A percentile compares a stretch with the other conserved stretches of the same genome.
Conservation (phyloP, 441 rosid species). For the Sinapis alba region DNA sequence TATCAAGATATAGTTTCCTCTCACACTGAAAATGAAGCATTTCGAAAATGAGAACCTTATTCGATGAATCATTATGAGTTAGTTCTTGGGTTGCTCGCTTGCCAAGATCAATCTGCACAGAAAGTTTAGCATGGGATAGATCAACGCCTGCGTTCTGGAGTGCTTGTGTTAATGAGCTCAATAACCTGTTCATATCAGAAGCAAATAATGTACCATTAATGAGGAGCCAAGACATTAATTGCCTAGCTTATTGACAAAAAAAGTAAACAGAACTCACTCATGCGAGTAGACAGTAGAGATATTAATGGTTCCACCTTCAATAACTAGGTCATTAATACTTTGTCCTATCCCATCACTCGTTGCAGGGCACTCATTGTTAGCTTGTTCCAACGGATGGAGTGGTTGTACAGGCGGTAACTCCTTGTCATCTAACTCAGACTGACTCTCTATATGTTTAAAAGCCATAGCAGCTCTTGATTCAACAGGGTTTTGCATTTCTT, state of each 20-base stretch:
- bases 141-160: too few relatives aligned
- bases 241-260: not conserved
- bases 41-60: slow-evolving; percentile 18
- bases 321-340: slow-evolving; percentile 54
- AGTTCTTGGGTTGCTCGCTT: slow-evolving; percentile 56
- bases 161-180: slow-evolving; percentile 62
- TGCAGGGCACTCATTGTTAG: slow-evolving; percentile 54
- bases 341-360: slow-evolving; percentile 44
- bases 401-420: slow-evolving; percentile 46
- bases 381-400: slow-evolving; percentile 55
- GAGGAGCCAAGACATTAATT: not conserved
- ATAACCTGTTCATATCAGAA: slow-evolving; percentile 48
- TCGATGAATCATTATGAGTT: slow-evolving; percentile 42
- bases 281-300: slow-evolving; percentile 58
- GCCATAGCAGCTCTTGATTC: slow-evolving; percentile 55
- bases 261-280: slow-evolving; percentile 31
- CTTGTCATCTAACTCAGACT: slow-evolving; percentile 54
- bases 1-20: not conserved
- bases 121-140: too few relatives aligned
- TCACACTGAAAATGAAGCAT: not conserved
- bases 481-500: too few relatives aligned
- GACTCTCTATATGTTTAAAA: slow-evolving; percentile 53
- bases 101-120: too few relatives aligned
- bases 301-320: slow-evolving; percentile 78
- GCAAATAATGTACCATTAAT: not conserved